phyloP scores from a whole-genome alignment of 2,329 filamentous ascomycete genomes.

The Alternaria brassicae region DNA sequence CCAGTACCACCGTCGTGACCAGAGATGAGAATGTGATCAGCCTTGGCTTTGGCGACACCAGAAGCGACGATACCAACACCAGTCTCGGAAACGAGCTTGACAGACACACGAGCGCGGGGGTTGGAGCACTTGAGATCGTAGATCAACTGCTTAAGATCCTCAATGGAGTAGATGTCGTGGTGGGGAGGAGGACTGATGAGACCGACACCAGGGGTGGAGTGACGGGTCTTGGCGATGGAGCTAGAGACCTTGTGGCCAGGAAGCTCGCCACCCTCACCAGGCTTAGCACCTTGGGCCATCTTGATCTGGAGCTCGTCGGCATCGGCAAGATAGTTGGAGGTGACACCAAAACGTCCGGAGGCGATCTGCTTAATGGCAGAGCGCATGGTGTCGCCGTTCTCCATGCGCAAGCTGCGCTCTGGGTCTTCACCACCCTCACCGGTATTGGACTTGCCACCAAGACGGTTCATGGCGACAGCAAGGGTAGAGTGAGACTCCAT shows the following conservation, averaged over 20 bases:
- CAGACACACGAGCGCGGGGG: conserved; percentile 87
- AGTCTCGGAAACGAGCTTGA: conserved; percentile 97
- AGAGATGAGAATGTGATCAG: conserved; percentile 95
- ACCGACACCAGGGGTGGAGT: conserved; percentile 95
- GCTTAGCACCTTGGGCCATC: conserved; percentile 98
- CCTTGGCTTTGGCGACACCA: conserved; percentile 96
- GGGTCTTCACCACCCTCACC: conserved; percentile 97
- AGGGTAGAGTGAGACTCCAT: conserved; percentile 98
- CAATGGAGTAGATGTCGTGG: conserved; percentile 98
- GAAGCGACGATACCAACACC: conserved; percentile 97
- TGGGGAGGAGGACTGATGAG: conserved; percentile 95
- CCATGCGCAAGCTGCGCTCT: conserved; percentile 83
- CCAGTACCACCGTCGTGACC: conserved; percentile 97
- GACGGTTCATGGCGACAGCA: conserved; percentile 94
- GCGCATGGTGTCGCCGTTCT: conserved; percentile 95
- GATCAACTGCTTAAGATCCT: conserved; percentile 96
- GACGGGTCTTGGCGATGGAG: conserved; percentile 90
- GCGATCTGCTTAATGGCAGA: conserved; percentile 98
- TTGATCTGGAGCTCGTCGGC: conserved; percentile 98
- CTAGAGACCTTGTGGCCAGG: conserved; percentile 96
- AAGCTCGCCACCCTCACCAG: conserved; percentile 95
- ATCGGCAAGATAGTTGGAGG: conserved; percentile 91
- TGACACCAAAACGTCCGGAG: conserved; percentile 94
- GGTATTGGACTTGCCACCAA: conserved; percentile 97
- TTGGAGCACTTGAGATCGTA: conserved; percentile 98